phyloP scores from a whole-genome alignment of 2,329 filamentous ascomycete species.

The Dissoconium aciculare region DNA sequence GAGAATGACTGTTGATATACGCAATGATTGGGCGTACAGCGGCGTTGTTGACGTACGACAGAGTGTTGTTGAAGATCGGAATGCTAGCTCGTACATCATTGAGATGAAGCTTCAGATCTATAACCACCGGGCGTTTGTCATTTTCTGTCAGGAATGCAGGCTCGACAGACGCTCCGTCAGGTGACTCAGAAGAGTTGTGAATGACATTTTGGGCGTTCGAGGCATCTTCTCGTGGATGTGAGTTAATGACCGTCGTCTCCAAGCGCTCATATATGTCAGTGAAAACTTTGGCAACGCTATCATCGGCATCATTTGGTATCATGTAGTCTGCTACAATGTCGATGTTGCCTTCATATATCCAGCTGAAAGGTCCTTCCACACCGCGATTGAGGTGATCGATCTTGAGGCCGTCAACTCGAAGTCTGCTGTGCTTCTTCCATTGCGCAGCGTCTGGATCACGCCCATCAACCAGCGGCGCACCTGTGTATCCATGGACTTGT shows the following conservation, averaged over 20 bases:
- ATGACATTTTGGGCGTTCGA: conserved; percentile 12
- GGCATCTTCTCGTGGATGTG: conserved; percentile 16
- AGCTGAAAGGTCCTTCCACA: conserved; percentile 85
- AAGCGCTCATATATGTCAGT: conserved; percentile 94
- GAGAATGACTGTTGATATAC: conserved; percentile 76
- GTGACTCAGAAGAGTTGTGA: conserved; percentile 11
- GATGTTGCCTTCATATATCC: conserved; percentile 95
- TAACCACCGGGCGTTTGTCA: conserved; percentile 68
- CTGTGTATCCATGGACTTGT: conserved; percentile 68
- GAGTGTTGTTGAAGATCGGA: conserved; percentile 77
- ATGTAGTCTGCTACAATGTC: conserved; percentile 94
- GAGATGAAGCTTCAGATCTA: conserved; percentile 87
- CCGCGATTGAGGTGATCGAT: conserved; percentile 94
- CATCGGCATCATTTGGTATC: conserved; percentile 76
- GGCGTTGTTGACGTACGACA: conserved; percentile 92
- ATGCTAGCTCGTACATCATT: conserved; percentile 90
- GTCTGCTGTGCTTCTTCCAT: conserved; percentile 92
- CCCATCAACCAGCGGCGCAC: conserved; percentile 43
- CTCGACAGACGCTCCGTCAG: background rate
- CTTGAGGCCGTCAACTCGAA: conserved; percentile 82
- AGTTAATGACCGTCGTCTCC: conserved; percentile 75
- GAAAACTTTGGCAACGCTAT: conserved; percentile 84
- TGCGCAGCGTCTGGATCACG: conserved; percentile 49
- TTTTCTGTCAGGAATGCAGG: conserved; percentile 25
- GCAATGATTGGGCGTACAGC: conserved; percentile 91